phyloP scores from a whole-genome alignment of 805 yeast genomes.

The Candida nonsorbophila region DNA sequence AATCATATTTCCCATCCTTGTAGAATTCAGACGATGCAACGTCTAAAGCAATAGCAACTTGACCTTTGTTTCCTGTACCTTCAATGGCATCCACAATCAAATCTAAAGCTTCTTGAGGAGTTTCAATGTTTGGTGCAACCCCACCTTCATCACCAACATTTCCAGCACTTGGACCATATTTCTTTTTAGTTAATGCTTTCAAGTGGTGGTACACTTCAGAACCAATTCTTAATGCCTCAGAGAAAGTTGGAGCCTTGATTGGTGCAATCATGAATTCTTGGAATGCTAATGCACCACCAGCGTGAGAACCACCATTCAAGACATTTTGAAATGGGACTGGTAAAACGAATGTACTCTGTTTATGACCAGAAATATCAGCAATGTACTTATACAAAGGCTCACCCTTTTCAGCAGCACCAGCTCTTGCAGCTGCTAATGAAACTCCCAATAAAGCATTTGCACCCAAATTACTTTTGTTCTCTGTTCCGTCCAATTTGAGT shows the following conservation, averaged over 20 bases:
- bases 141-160: constrained; percentile 23
- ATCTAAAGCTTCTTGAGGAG: constrained; percentile 16
- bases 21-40: constrained; percentile 17
- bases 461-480: constrained; percentile 15
- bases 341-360: constrained; percentile 8
- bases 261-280: constrained; percentile 22
- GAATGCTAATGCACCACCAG: constrained; percentile 19
- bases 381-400: constrained; percentile 15
- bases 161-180: constrained; percentile 16
- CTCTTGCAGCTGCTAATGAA: constrained; percentile 16
- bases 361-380: constrained; percentile 11
- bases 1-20: constrained; percentile 15
- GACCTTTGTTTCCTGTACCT: constrained; percentile 13
- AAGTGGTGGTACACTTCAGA: constrained; percentile 16
- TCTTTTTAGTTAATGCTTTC: constrained; percentile 13
- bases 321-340: constrained; percentile 20
- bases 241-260: constrained; percentile 9
- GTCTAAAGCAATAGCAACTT: constrained; percentile 16
- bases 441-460: constrained; percentile 19
- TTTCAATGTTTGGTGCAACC: constrained; percentile 14
- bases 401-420: constrained; percentile 15
- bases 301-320: constrained; percentile 18
- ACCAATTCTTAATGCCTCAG: constrained; percentile 15
- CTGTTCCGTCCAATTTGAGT: constrained; percentile 13
- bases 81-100: constrained; percentile 14